Base-by-base conservation (phyloP, 1,284 basidiomycete genomes). In the Sparassis latifolia region DNA sequence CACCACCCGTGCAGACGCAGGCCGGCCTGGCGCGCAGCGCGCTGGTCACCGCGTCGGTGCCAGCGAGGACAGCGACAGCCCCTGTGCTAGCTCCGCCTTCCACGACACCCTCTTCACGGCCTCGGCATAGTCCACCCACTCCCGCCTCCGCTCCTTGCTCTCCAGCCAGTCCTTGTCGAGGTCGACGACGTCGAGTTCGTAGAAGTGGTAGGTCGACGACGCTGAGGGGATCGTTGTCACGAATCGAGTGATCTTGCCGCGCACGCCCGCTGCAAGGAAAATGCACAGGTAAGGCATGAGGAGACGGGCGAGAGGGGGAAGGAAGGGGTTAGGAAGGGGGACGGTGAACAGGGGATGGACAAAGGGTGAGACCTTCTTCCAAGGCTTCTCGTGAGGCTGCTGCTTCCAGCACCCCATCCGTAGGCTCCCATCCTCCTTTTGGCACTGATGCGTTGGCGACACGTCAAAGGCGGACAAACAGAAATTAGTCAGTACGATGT, bases 331-430 rank as follows among this genome's bases (percentile, higher is more conserved):
- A 73, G 74, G 77, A 74, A 62, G 69, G 69, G 80, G 78, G 77
- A 77, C 75, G 76, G 84, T 80, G 80, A 53, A 62, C 57, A 74
- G 78, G 68, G 20, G 75, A 85, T 77, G 79, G 80, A 80, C 76
- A 82, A 82, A 80, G 75, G 81, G 80, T 83, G 80, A 80, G 85
- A 91, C 88, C 88, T 90, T 91, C 88, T 88, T 91, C 88, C 70
- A 86, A 76, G 72, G 88, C 88, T 82, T 91, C 88, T 68, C 89
- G 80, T 64, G 81, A 84, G 71, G 89, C 89, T 67, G 88, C 89
- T 71, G 80, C 20, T 76, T 89, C 86, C 63, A 91, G 72, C 68
- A 75, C 76, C 61, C 76, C 80, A 78, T 91, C 88, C 54, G 82
- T 76, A 59, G 80, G 73, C 71, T 91, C 88, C 84, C 84, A 91